Evolutionary conservation across 169 alveolate genomes (phyloP).

Genomic region (Plasmodium adleri): DNA sequence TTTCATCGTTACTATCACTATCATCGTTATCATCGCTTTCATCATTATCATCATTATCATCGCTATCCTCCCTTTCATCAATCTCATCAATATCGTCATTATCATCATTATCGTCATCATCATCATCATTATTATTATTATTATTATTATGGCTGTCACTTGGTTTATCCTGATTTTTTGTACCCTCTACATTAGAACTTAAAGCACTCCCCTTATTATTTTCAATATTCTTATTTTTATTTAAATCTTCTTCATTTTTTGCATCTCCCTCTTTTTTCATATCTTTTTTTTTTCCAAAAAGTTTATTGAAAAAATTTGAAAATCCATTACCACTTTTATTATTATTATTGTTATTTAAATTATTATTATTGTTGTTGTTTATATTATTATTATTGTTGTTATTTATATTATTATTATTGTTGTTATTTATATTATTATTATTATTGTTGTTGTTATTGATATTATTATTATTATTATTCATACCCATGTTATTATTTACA

Average conservation of each 20-base stretch:
- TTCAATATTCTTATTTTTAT: no score
- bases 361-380: no score
- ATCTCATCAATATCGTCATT: conserved; percentile 4
- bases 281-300: no score
- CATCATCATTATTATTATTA: background rate
- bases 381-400: no score
- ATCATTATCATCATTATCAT: background rate
- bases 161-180: background rate
- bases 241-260: no score
- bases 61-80: background rate
- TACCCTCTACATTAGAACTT: conserved; percentile 3
- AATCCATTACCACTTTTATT: no score
- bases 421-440: background rate
- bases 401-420: no score
- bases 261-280: no score
- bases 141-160: background rate
- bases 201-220: no score
- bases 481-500: background rate
- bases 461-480: background rate
- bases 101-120: background rate
- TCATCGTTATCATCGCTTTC: background rate
- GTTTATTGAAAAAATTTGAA: no score
- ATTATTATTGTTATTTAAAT: no score
- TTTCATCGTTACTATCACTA: background rate
- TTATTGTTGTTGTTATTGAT: background rate